phyloP scores from a whole-genome alignment of 2,329 filamentous ascomycete species.

The Hirsutella rhossiliensis region DNA sequence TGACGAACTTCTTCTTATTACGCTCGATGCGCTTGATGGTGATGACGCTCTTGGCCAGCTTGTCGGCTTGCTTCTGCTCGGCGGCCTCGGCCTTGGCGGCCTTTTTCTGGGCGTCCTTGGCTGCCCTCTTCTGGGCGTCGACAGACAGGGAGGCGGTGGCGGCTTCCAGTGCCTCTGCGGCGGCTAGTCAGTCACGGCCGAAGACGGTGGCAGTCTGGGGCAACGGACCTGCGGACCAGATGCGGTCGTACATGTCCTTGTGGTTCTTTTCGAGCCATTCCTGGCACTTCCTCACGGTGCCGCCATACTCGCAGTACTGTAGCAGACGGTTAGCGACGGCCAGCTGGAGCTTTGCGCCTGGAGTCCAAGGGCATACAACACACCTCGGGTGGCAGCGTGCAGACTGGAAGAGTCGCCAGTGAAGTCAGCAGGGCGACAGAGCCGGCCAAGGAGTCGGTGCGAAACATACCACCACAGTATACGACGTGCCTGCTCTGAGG shows the following conservation, averaged over 20 bases:
- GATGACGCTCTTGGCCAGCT: slow-evolving; percentile 70
- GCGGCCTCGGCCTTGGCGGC: slow-evolving; percentile 83
- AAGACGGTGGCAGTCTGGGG: neutral
- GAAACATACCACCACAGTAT: slow-evolving; percentile 47
- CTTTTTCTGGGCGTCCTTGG: slow-evolving; percentile 95
- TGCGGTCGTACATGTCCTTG: slow-evolving; percentile 57
- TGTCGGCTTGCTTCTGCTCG: slow-evolving; percentile 72
- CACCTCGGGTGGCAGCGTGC: slow-evolving; percentile 55
- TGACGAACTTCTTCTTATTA: slow-evolving; percentile 96
- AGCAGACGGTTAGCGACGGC: slow-evolving; percentile 9
- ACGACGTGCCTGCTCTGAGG: slow-evolving; percentile 38
- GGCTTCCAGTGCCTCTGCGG: slow-evolving; percentile 63
- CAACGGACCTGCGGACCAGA: slow-evolving; percentile 73
- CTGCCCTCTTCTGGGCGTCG: slow-evolving; percentile 86
- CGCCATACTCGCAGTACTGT: slow-evolving; percentile 98
- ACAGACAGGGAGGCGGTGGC: slow-evolving; percentile 78
- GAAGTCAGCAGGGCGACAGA: slow-evolving; percentile 1
- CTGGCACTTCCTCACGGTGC: slow-evolving; percentile 90
- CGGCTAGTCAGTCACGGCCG: neutral
- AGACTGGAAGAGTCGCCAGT: slow-evolving; percentile 31
- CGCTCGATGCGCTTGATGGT: slow-evolving; percentile 95
- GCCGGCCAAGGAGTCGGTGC: neutral
- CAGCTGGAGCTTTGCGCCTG: neutral
- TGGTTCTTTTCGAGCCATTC: slow-evolving; percentile 81
- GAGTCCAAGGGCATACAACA: slow-evolving; percentile 4